Evolutionary conservation across 1,284 basidiomycete genomes (phyloP).

Genomic region (Marasmius tenuissimus): DNA sequence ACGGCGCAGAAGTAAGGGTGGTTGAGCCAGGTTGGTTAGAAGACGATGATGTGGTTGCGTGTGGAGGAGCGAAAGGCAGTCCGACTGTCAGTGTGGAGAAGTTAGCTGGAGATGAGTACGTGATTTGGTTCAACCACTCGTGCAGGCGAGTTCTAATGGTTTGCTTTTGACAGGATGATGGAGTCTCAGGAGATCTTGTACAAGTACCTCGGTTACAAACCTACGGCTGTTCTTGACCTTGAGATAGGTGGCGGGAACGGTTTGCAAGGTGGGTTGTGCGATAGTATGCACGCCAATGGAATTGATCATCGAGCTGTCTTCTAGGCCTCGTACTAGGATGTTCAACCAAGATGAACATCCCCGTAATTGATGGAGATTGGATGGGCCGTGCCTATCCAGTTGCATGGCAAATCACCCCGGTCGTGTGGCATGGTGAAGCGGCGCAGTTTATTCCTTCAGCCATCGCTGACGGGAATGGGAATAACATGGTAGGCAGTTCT

Average conservation of each 20-base stretch:
- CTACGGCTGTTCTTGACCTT: conserved; percentile 31
- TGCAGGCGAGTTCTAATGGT: not conserved
- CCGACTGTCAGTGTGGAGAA: conserved; percentile 37
- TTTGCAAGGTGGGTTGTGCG: conserved; percentile 39
- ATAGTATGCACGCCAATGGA: not conserved
- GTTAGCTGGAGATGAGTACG: conserved; percentile 39
- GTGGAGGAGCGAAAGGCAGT: conserved; percentile 36
- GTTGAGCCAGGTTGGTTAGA: conserved; percentile 22
- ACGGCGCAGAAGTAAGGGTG: conserved; percentile 43
- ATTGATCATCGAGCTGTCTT: not conserved
- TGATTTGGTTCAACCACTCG: conserved; percentile 11
- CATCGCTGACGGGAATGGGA: conserved; percentile 38
- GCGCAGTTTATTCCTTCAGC: conserved; percentile 29
- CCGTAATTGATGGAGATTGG: conserved; percentile 45
- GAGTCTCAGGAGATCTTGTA: conserved; percentile 25
- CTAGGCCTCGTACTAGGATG: conserved; percentile 35
- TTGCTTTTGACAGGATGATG: conserved; percentile 16
- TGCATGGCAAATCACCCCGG: conserved; percentile 36
- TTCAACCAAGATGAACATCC: conserved; percentile 34
- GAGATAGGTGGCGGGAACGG: conserved; percentile 64
- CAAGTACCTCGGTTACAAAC: conserved; percentile 30
- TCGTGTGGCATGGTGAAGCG: conserved; percentile 35
- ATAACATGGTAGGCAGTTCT: conserved; percentile 29
- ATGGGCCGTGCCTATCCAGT: conserved; percentile 46
- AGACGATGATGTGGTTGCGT: conserved; percentile 27